phyloP scores from a whole-genome alignment of 2,329 filamentous ascomycete genomes.

The Colletotrichum endophyticum region DNA sequence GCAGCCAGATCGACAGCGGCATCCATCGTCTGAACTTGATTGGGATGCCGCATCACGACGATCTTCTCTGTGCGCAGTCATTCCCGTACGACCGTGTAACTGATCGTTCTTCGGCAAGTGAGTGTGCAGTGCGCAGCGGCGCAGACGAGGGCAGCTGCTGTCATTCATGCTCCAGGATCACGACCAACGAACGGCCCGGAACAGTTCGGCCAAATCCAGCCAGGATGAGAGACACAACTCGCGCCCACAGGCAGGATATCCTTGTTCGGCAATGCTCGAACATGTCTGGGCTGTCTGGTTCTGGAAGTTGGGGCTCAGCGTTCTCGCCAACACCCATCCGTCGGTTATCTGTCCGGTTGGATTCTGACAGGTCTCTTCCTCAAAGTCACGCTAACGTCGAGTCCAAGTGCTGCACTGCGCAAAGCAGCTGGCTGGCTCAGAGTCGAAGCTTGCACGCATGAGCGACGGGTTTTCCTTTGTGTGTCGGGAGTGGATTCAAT shows the following conservation, averaged over 20 bases:
- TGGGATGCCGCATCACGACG: neutral
- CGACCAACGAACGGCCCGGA: neutral
- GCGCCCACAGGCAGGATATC: neutral
- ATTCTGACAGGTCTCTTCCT: neutral
- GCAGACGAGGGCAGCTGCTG: neutral
- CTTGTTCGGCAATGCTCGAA: constrained; percentile 7
- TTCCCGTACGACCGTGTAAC: constrained; percentile 2
- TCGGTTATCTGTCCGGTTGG: neutral
- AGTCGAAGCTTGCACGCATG: neutral
- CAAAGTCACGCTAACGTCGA: neutral
- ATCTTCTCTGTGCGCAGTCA: neutral
- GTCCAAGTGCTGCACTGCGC: neutral
- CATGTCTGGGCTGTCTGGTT: neutral
- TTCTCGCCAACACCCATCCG: neutral
- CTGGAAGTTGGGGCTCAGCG: neutral
- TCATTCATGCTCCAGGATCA: neutral
- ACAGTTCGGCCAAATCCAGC: neutral
- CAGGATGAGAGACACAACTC: neutral
- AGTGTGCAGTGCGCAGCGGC: neutral
- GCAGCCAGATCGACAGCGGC: neutral
- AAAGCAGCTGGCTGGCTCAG: neutral
- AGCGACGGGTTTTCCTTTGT: neutral
- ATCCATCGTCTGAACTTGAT: neutral
- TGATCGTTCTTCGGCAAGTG: neutral
- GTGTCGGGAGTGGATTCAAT: neutral